Evolutionary conservation across 1,139 yeast species (phyloP), one percentile per base, ranked within the genome.

Genomic region (Starmera stellimalicola): DNA sequence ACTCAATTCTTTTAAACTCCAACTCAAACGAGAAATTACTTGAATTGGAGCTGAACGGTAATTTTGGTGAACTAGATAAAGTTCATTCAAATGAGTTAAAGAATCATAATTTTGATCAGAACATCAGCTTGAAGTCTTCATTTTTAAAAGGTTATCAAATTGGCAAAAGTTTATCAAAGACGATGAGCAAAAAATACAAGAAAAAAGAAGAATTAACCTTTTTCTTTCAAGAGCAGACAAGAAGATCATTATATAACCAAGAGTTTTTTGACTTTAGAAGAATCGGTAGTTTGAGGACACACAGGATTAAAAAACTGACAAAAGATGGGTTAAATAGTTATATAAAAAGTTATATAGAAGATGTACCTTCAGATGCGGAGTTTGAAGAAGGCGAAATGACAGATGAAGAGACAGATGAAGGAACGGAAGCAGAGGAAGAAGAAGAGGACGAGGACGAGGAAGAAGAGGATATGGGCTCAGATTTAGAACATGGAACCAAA

Each of bases 61-160:
- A 35, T 5, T 41, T 43, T 39, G 51, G 51, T 11, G 23, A 23
- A 18, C 12, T 29, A 4, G 51, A 47, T 33, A 37, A 46, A 24
- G 31, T 34, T 18, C 28, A 40, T 17, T 49, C 45, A 19, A 42
- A 45, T 32, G 35, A 33, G 6, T 16, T 45, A n/a, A 38, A 49
- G 14, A 49, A 45, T 33, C 33, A 23, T 10, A 32, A 41, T 3
- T 33, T 37, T 6, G 26, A 37, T 11, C 30, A 34, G 5, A 37
- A 35, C 12, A 26, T 43, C n/a, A 41, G 38, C 11, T 31, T 39
- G 7, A 42, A 36, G 24, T 34, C 43, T 6, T 25, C 33, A n/a
- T 43, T 39, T 17, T 8, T 40, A n/a, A 30, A 23, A 22, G 47
- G 47, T 7, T 33, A 32, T 25, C 26, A 32, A 3, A 15, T 23